Percentiles rank a stretch among this genome's conserved stretches.
Evolutionary conservation across 2,329 filamentous ascomycete genomes (phyloP).

Genomic region (Trichoderma afroharzianum): DNA sequence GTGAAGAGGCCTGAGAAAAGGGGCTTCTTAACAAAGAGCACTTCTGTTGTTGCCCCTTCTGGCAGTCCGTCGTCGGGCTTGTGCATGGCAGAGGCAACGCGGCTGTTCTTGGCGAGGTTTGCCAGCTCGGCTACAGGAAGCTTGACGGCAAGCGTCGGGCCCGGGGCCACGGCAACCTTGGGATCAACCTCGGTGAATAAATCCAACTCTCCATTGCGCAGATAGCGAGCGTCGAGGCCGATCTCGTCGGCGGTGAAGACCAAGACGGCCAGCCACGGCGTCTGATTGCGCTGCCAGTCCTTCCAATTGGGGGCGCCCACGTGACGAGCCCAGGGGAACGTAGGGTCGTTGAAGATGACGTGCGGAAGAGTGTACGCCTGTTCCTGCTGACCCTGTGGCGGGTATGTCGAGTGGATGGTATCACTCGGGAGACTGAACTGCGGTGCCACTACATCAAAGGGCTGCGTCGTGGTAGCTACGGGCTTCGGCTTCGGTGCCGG

Average conservation of each 20-base stretch:
- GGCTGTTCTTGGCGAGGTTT: background rate
- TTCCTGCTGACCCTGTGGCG: slow-evolving; percentile 37
- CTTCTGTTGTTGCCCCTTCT: background rate
- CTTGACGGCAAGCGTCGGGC: background rate
- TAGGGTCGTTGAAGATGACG: slow-evolving; percentile 41
- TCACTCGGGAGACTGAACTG: slow-evolving; percentile 33
- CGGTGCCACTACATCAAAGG: slow-evolving; percentile 37
- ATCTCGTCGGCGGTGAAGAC: slow-evolving; percentile 35
- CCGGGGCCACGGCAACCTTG: background rate
- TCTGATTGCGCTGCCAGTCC: slow-evolving; percentile 30
- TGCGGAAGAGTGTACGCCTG: slow-evolving; percentile 37
- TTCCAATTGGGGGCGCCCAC: too few species aligned
- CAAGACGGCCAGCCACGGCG: slow-evolving; percentile 41
- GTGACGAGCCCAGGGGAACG: slow-evolving; percentile 46
- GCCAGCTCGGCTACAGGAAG: background rate
- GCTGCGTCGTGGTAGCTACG: slow-evolving; percentile 15
- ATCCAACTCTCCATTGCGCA: background rate
- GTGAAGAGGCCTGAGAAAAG: background rate
- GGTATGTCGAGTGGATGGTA: slow-evolving; percentile 37
- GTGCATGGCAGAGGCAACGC: background rate
- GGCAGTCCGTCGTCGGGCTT: too few species aligned
- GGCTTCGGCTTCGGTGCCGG: background rate
- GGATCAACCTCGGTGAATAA: too few species aligned
- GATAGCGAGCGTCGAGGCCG: background rate
- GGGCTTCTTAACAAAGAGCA: background rate